Evolutionary conservation across 2,329 filamentous ascomycete genomes (phyloP).

Genomic region (Fusarium sp.): DNA sequence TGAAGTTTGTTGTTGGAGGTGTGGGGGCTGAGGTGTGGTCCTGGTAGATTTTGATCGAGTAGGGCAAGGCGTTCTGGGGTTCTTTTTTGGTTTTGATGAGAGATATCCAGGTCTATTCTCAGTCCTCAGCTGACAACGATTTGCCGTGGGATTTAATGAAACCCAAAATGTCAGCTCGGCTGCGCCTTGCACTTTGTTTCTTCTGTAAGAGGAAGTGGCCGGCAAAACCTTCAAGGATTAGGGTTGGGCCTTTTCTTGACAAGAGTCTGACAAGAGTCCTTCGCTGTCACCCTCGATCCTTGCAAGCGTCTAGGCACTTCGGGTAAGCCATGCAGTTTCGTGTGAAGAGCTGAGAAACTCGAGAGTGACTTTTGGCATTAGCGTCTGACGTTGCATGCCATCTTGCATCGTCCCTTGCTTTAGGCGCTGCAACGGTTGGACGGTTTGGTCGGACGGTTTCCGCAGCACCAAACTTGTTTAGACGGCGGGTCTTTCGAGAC

Average conservation of each 20-base stretch:
- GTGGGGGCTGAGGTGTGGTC: conserved; percentile 41
- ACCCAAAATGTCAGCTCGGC: neutral
- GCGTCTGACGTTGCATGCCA: conserved; percentile 1
- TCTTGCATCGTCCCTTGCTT: conserved; percentile 17
- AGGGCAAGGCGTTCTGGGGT: conserved; percentile 1
- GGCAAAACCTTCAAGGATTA: neutral
- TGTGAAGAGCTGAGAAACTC: neutral
- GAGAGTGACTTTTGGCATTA: neutral
- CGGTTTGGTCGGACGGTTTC: neutral
- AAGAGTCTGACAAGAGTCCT: neutral
- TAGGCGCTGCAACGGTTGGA: conserved; percentile 1
- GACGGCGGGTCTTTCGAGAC: neutral
- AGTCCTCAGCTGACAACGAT: neutral
- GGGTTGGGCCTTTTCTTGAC: neutral
- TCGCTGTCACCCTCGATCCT: conserved; percentile 2
- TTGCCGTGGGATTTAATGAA: neutral
- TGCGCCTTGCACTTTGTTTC: conserved; percentile 1
- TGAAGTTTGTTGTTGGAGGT: conserved; percentile 37
- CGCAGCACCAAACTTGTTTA: neutral
- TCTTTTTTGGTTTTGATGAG: conserved; percentile 6
- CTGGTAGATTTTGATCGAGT: conserved; percentile 16
- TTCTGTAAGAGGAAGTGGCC: conserved; percentile 4
- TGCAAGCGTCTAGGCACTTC: conserved; percentile 5
- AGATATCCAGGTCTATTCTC: neutral
- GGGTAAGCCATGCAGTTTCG: conserved; percentile 5